phyloP scores from a whole-genome alignment of 2,329 filamentous ascomycete genomes.

The Verticillium isaacii region DNA sequence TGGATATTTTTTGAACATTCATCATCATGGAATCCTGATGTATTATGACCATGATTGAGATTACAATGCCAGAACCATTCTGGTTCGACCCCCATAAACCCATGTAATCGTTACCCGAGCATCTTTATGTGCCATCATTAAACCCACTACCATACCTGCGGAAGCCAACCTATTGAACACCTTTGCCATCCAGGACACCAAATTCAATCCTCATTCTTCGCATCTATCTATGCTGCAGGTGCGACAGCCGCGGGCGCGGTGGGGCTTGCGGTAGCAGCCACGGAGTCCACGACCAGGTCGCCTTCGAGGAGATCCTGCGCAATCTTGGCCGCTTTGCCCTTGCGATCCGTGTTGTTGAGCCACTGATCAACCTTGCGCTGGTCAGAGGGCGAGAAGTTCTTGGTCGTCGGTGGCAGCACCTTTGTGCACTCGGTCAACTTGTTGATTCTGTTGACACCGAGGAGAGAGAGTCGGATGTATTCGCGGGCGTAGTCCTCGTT shows the following conservation, averaged over 20 bases:
- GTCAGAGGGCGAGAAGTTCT: conserved; percentile 7
- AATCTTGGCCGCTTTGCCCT: conserved; percentile 10
- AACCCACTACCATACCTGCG: no score
- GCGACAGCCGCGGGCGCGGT: background rate
- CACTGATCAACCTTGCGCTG: conserved; percentile 14
- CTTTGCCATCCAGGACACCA: background rate
- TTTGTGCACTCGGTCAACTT: conserved; percentile 49
- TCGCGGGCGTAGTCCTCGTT: conserved; percentile 44
- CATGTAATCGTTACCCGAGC: no score
- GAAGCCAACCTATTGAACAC: no score
- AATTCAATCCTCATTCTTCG: no score
- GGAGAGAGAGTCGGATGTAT: conserved; percentile 49
- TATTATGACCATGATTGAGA: no score
- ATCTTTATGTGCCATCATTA: no score
- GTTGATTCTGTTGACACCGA: conserved; percentile 56
- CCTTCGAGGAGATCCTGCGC: background rate
- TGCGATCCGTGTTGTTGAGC: conserved; percentile 13
- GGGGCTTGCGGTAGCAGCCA: background rate
- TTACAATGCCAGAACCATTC: no score
- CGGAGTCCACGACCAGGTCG: conserved; percentile 9
- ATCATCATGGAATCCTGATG: no score
- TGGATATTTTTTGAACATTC: no score
- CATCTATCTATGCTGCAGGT: background rate
- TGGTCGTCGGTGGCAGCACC: conserved; percentile 33
- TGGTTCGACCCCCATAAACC: no score